Percentiles rank a stretch among this genome's conserved stretches.
Conservation (phyloP, 2,329 filamentous ascomycete species). For the Pseudogymnoascus sp. region DNA sequence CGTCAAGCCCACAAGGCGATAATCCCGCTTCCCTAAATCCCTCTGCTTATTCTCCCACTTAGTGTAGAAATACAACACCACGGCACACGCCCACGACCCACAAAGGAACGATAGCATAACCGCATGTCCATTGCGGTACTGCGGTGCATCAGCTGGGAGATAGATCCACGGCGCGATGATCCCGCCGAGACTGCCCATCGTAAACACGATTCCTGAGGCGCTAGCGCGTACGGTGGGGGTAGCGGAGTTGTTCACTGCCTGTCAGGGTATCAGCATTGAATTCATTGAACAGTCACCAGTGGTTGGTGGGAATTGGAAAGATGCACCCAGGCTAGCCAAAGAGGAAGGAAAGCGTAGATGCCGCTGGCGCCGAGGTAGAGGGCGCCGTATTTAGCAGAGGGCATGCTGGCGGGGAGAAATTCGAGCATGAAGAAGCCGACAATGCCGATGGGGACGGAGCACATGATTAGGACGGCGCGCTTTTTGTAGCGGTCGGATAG, state of each 20-base stretch:
- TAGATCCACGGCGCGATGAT: slow-evolving; percentile 2
- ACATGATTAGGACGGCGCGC: neutral
- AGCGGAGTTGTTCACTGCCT: neutral
- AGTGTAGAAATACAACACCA: neutral
- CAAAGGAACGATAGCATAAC: slow-evolving; percentile 6
- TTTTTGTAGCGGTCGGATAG: neutral
- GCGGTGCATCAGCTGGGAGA: neutral
- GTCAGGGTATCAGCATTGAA: neutral
- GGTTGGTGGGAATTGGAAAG: neutral
- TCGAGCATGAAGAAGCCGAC: slow-evolving; percentile 7
- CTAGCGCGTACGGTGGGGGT: slow-evolving; percentile 4
- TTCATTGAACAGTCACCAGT: neutral
- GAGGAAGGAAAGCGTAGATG: neutral
- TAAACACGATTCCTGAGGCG: neutral
- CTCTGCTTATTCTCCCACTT: slow-evolving; percentile 4
- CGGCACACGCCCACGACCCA: neutral
- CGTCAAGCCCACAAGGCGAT: neutral
- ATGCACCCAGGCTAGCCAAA: slow-evolving; percentile 1
- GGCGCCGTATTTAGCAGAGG: neutral
- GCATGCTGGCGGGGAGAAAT: neutral
- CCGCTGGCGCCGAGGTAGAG: slow-evolving; percentile 1
- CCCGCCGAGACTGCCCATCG: neutral
- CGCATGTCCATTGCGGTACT: neutral
- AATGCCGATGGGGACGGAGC: neutral
- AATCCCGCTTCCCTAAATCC: slow-evolving; percentile 4